Percentiles rank a stretch among this genome's conserved stretches.
Conservation (phyloP, 176 grass and related monocot species). For the Triticum urartu region DNA sequence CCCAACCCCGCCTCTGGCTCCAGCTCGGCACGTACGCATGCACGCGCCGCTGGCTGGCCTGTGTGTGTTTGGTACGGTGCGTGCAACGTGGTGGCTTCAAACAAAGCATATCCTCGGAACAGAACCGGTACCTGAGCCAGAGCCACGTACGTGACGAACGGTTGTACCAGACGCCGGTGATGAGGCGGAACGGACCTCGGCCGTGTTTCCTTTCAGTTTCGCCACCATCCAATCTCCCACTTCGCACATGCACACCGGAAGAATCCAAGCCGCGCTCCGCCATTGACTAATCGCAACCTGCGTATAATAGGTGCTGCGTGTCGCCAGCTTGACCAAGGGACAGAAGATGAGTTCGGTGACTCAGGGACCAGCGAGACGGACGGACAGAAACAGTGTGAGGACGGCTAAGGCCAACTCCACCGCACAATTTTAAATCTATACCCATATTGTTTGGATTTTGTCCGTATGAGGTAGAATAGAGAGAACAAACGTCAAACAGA, state of each 20-base stretch:
- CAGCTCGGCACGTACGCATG: too few relatives aligned
- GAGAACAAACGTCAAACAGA: too few relatives aligned
- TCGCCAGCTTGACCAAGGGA: neutral
- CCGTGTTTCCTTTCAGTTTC: neutral
- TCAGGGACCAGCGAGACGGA: neutral
- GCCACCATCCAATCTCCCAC: neutral
- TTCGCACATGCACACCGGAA: constrained; percentile 30
- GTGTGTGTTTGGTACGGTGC: neutral
- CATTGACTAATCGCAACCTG: neutral
- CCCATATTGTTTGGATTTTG: too few relatives aligned
- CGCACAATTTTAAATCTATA: too few relatives aligned
- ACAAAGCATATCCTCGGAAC: neutral
- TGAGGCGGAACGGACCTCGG: too few relatives aligned
- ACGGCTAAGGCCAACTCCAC: too few relatives aligned
- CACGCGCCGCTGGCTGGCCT: neutral
- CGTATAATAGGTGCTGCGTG: neutral
- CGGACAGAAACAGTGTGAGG: too few relatives aligned
- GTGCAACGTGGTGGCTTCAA: neutral
- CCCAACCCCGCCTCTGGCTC: too few relatives aligned
- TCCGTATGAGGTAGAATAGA: too few relatives aligned
- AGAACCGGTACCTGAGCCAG: neutral
- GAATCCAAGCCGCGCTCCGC: constrained; percentile 19
- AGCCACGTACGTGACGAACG: too few relatives aligned
- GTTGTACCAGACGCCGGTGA: too few relatives aligned
- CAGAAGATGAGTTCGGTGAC: neutral